Base-by-base conservation (phyloP, 768 basidiomycete species). In the Suillus subalutaceus region DNA sequence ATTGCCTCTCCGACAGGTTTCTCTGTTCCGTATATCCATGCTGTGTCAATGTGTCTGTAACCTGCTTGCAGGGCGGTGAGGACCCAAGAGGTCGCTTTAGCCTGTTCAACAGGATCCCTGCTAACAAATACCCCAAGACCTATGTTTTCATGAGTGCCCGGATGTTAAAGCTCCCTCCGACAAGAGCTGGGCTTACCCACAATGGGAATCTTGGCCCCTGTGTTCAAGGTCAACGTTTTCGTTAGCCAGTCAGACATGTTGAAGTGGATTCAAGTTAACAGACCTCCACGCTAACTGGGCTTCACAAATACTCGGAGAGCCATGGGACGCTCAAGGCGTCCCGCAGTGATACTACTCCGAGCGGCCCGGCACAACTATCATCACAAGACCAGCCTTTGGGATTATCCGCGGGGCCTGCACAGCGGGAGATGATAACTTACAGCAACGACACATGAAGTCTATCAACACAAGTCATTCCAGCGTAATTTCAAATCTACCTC, bases 31-130 rank as follows among this genome's bases (percentile, higher is more conserved):
- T 65, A 69, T 40, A 20, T 38, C 44, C 63, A 32, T 35, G 56
- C 72, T 18, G 71, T 82, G 71, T 84, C 83, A 46, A 87, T 77
- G 68, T 84, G 84, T 16, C 81, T 75, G 75, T 86, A 86, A 6
- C 84, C 85, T 46, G 64, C 67, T 80, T 81, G 44, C 43, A 63
- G 56, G 57, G 13, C n/a, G 43, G 16, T 48, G 15, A 48, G 63
- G 57, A 58, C 30, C 48, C 43, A n/a, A 20, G 53, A 4, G 43
- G 58, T 32, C 38, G 57, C 30, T 52, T 63, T 38, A 37, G 50
- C 61, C 48, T 64, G 55, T 46, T 35, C 48, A 15, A 56, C 40
- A 35, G 59, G 53, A 66, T 66, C 65, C 48, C 41, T 53, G 35
- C 60, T 55, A 41, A 23, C 43, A 26, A 59, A 66, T 18, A 62